Percentiles rank a stretch among this genome's conserved stretches.
These are phyloP conservation scores for Rosellinia necatrix DNA, from an alignment of 2,329 filamentous ascomycete species.

Conservation along the genomic window DNA sequence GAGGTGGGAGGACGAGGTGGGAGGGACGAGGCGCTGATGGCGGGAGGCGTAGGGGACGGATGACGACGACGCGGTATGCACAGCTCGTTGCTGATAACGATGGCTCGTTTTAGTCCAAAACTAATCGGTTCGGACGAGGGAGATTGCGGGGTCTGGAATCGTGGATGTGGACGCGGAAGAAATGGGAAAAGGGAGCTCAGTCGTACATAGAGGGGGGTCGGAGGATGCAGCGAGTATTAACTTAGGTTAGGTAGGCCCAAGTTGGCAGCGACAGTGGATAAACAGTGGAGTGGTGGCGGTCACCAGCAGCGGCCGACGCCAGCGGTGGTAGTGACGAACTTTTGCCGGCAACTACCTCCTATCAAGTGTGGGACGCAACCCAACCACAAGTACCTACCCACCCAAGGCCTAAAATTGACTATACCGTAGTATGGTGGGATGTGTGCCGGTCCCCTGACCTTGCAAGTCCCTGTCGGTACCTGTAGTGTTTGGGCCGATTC, in stretches of 20 bases:
- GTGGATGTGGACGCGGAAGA: slow-evolving; percentile 13
- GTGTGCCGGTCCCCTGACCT: slow-evolving; percentile 18
- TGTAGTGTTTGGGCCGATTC: slow-evolving; percentile 21
- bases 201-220: slow-evolving; percentile 9
- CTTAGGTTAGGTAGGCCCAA: too few species aligned
- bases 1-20: slow-evolving; percentile 18
- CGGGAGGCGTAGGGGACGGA: slow-evolving; percentile 9
- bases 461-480: slow-evolving; percentile 7
- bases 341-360: background rate
- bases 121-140: background rate
- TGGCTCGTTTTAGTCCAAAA: slow-evolving; percentile 10
- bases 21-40: slow-evolving; percentile 19
- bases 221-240: background rate
- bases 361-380: too few species aligned
- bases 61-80: background rate
- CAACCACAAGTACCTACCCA: too few species aligned
- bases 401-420: too few species aligned
- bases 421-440: slow-evolving; percentile 15
- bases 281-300: background rate
- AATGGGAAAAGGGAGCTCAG: slow-evolving; percentile 9
- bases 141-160: slow-evolving; percentile 7
- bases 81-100: background rate
- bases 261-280: too few species aligned
- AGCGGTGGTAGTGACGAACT: slow-evolving; percentile 1
- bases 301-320: background rate